Evolutionary conservation across 805 yeast genomes (phyloP).

Genomic region (Metschnikowia lachancei): DNA sequence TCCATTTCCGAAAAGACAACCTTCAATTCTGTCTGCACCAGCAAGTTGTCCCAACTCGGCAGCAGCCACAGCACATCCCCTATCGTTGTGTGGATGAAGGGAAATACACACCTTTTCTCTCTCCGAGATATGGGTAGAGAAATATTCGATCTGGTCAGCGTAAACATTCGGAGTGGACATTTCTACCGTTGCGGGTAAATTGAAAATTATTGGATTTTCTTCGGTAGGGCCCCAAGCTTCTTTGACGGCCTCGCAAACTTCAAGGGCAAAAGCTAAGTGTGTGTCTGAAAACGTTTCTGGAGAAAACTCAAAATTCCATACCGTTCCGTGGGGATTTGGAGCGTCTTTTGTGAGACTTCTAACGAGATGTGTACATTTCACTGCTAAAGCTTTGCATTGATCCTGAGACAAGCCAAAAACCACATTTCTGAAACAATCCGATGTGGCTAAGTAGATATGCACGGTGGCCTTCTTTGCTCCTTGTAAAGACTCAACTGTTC

Average conservation of each 20-base stretch:
- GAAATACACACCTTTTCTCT: constrained; percentile 73
- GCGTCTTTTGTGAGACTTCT: constrained; percentile 69
- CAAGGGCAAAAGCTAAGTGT: constrained; percentile 56
- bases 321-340: constrained; percentile 48
- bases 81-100: constrained; percentile 79
- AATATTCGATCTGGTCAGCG: constrained; percentile 83
- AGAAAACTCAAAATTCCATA: constrained; percentile 75
- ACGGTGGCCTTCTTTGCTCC: constrained; percentile 78
- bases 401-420: constrained; percentile 64
- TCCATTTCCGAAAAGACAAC: constrained; percentile 82
- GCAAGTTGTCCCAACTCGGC: constrained; percentile 79
- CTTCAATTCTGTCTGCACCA: constrained; percentile 87
- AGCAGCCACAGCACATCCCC: constrained; percentile 90
- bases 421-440: constrained; percentile 69
- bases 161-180: constrained; percentile 77
- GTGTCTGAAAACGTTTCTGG: constrained; percentile 81
- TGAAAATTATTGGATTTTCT: constrained; percentile 70
- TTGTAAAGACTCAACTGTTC: constrained; percentile 68
- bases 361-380: constrained; percentile 59
- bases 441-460: constrained; percentile 74
- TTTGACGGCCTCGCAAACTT: constrained; percentile 73
- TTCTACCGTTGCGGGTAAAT: constrained; percentile 83
- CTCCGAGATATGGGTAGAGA: constrained; percentile 55
- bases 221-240: constrained; percentile 68
- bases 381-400: constrained; percentile 60